Base-by-base conservation (phyloP, 1,139 yeast species). In the Yamadazyma diddensiae region DNA sequence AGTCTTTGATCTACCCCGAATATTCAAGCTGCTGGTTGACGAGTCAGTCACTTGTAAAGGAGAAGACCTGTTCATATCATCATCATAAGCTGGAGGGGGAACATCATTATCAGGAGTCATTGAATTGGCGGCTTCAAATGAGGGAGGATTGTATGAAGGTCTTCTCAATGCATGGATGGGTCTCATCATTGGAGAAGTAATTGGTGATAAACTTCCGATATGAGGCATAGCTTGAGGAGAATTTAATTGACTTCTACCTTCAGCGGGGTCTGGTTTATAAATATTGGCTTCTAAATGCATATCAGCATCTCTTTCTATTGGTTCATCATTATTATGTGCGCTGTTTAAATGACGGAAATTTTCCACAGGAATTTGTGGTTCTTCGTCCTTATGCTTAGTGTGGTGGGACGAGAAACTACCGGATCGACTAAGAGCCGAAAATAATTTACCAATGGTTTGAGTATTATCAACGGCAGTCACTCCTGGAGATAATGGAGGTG, bases 181-280 rank as follows among this genome's bases (percentile, higher is more conserved):
- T 28, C 68, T 42, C 32, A 50, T 52, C 4, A 55, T 34, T 2
- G 68, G 67, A 11, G 67, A 55, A 16, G 24, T 34, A 5, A 56
- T 25, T 1, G 79, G 79, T 1, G 75, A 65, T 35, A 62, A 52
- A 2, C 60, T 60, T 3, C 51, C 65, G 1, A 67, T 63, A 38
- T 70, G 63, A 2, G 82, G 82, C 16, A 65, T 42, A 1, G 83
- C 82, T 42, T 76, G 83, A 2, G 80, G 81, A 0, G 86, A 74
- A 30, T 70, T 62, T 28, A 81, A 55, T 9, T 50, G 53, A 6
- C 55, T 42, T 4, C 53, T 50, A 3, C 50, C 37, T 13, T 50
- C 55, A 18, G 47, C 47, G 28, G 65, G 73, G 6, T 49, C 68
- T 0, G 92, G 92, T 45, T 73, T 70, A 50, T 78, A 82, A 12